Conservation (phyloP, 768 basidiomycete genomes). For the Hortiboletus flavorubellus region DNA sequence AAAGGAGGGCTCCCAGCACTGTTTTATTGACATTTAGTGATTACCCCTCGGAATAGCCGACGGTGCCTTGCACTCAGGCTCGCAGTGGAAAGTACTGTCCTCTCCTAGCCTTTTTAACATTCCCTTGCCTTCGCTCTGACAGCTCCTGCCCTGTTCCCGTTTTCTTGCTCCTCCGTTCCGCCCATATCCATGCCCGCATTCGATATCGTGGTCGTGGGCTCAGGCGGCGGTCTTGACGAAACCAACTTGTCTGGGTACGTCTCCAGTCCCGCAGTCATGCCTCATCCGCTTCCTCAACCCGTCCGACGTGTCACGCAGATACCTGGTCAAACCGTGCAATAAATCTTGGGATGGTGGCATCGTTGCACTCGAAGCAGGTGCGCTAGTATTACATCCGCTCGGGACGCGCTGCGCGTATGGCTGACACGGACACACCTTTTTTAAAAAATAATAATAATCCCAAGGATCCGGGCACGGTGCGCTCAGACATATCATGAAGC, state of each 20-base stretch:
- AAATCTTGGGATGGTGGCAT: constrained; percentile 77
- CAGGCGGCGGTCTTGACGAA: constrained; percentile 89
- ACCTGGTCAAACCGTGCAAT: constrained; percentile 73
- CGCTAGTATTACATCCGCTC: neutral
- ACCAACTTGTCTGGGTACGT: constrained; percentile 84
- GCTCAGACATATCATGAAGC: constrained; percentile 54
- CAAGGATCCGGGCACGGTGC: constrained; percentile 87
- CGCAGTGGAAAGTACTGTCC: neutral
- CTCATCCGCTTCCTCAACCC: constrained; percentile 3
- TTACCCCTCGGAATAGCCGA: constrained; percentile 18
- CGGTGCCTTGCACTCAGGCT: constrained; percentile 17
- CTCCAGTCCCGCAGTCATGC: neutral
- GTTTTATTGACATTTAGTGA: neutral
- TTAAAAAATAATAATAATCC: too few relatives aligned
- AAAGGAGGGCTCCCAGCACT: neutral
- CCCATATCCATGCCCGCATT: constrained; percentile 45
- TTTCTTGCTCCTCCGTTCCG: neutral
- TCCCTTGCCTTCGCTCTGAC: neutral
- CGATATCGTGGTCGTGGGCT: constrained; percentile 75
- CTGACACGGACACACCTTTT: neutral
- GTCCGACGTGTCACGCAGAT: constrained; percentile 45
- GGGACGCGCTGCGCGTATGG: neutral
- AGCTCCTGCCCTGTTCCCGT: neutral
- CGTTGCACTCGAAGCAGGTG: constrained; percentile 85
- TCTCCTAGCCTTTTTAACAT: neutral